Percentiles rank a stretch among this genome's conserved stretches.
phyloP scores from a whole-genome alignment of 1,139 yeast genomes.

The Saccharomyces uvarum region DNA sequence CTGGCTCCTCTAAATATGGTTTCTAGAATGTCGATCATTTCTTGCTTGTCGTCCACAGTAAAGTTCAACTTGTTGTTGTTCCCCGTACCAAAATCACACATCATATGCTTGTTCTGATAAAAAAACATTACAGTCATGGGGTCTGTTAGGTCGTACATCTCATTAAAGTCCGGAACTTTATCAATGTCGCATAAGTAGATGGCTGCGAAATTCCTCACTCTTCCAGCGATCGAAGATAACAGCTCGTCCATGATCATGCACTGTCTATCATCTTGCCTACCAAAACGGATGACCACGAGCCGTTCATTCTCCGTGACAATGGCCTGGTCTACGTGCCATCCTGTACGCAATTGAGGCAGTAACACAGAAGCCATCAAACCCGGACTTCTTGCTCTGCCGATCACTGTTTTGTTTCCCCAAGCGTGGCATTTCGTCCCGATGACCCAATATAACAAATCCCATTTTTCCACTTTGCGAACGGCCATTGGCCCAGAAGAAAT shows the following conservation, averaged over 20 bases:
- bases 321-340: constrained; percentile 98
- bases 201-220: constrained; percentile 80
- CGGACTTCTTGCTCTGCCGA: background rate
- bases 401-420: background rate
- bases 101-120: constrained; percentile 88
- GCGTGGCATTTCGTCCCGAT: background rate
- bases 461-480: background rate
- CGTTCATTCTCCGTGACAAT: constrained; percentile 78
- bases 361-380: constrained; percentile 71
- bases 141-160: constrained; percentile 82
- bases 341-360: constrained; percentile 78
- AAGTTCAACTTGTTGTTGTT: constrained; percentile 91
- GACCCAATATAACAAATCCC: background rate
- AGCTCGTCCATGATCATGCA: constrained; percentile 91
- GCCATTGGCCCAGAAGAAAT: background rate
- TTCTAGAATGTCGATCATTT: constrained; percentile 83
- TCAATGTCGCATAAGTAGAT: constrained; percentile 83
- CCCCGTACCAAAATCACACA: constrained; percentile 98
- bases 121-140: constrained; percentile 92
- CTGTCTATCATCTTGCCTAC: constrained; percentile 63
- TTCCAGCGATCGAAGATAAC: constrained; percentile 69
- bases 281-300: constrained; percentile 81
- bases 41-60: constrained; percentile 71
- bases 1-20: constrained; percentile 84
- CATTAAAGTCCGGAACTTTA: constrained; percentile 84